These are phyloP conservation scores for Erigeron philadelphicus DNA, from an alignment of 140 eudicot genomes.

Conservation along the genomic window DNA sequence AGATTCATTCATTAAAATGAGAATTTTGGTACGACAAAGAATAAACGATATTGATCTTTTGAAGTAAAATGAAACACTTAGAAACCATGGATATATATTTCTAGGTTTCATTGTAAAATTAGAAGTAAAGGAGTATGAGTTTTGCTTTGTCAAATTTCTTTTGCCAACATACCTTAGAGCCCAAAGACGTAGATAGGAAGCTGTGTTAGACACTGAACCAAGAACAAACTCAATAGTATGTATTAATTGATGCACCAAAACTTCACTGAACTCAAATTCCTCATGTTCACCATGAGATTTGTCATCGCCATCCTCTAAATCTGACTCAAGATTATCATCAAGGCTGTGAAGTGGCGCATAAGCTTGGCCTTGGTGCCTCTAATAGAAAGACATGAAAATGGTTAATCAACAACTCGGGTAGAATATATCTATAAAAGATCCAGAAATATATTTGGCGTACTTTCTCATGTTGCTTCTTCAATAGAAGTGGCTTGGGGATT, in stretches of 20 bases:
- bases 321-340: constrained; percentile 52
- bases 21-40: no score
- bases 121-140: no score
- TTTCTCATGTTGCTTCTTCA: constrained; percentile 73
- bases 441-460: constrained; percentile 32
- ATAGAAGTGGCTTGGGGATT: constrained; percentile 74
- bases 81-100: no score
- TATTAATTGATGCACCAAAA: constrained; percentile 77
- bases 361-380: constrained; percentile 71
- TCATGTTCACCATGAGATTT: constrained; percentile 46
- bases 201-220: constrained; percentile 77
- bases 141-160: no score
- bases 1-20: no score
- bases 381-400: constrained; percentile 18
- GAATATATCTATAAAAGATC: neutral
- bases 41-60: no score
- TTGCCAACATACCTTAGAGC: constrained; percentile 54
- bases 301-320: constrained; percentile 25
- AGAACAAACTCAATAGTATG: constrained; percentile 84
- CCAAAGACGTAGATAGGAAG: constrained; percentile 86
- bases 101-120: no score
- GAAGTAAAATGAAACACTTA: no score
- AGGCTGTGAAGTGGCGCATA: constrained; percentile 52
- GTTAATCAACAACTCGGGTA: neutral
- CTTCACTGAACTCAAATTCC: constrained; percentile 70